phyloP scores from a whole-genome alignment of 345 rosid species.

The Sapria himalayana region DNA sequence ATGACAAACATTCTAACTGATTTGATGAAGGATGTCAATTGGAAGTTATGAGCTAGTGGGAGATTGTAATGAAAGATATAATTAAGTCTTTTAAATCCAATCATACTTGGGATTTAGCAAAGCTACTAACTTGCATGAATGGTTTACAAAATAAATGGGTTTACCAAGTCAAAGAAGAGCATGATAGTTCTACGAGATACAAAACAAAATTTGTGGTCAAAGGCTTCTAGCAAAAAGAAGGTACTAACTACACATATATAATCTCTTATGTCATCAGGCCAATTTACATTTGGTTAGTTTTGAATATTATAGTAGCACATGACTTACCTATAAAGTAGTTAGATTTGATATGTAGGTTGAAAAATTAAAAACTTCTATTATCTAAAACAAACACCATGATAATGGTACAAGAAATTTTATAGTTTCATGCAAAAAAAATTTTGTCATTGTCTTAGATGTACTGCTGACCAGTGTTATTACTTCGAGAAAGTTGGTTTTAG shows the following conservation, averaged over 20 bases:
- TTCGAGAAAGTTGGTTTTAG: too few species aligned
- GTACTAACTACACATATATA: background rate
- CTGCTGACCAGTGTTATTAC: too few species aligned
- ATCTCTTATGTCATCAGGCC: background rate
- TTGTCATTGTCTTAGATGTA: too few species aligned
- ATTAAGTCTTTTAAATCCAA: background rate
- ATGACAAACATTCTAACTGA: background rate
- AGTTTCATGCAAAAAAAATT: too few species aligned
- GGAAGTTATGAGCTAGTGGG: background rate
- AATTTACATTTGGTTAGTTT: background rate
- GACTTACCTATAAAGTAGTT: background rate
- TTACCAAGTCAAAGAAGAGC: background rate
- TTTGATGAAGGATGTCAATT: background rate
- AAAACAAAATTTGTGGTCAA: background rate
- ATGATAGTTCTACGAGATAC: background rate
- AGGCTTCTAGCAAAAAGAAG: background rate
- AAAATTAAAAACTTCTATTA: too few species aligned
- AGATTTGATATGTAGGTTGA: too few species aligned
- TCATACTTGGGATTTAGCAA: background rate
- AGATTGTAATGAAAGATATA: background rate
- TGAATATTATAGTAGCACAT: background rate
- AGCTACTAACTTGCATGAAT: background rate
- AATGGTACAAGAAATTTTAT: too few species aligned
- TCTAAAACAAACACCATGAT: too few species aligned
- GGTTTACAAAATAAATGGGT: background rate